phyloP scores from a whole-genome alignment of 108 stramenopile species.

The Cyclotella baltica region DNA sequence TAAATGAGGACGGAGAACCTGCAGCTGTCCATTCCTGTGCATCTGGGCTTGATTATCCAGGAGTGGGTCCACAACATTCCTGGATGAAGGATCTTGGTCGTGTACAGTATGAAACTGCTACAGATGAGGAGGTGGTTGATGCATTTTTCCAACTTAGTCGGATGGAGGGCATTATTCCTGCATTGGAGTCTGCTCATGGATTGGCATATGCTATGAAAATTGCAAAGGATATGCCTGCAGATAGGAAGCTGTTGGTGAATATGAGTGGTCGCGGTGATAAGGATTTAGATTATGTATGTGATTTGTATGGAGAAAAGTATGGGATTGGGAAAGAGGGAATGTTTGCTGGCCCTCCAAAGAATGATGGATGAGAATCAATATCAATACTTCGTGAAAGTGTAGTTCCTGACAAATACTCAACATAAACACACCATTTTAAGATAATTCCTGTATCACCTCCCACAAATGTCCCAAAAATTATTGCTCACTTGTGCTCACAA shows the following conservation, averaged over 20 bases:
- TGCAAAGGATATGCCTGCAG: constrained; percentile 83
- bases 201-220: constrained; percentile 84
- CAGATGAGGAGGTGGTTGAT: constrained; percentile 88
- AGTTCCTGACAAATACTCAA: too few relatives aligned
- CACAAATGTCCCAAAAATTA: too few relatives aligned
- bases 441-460: too few relatives aligned
- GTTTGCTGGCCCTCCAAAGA: constrained; percentile 39
- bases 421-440: too few relatives aligned
- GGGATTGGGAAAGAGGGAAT: constrained; percentile 55
- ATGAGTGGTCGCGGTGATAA: constrained; percentile 96
- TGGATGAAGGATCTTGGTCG: constrained; percentile 88
- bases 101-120: constrained; percentile 84
- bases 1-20: constrained; percentile 86
- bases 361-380: constrained; percentile 22
- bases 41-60: constrained; percentile 94
- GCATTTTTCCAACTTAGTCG: constrained; percentile 82
- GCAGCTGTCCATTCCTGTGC: constrained; percentile 88
- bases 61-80: constrained; percentile 95
- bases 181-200: constrained; percentile 91
- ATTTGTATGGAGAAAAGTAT: constrained; percentile 88
- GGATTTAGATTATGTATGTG: constrained; percentile 93
- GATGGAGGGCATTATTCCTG: constrained; percentile 95
- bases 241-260: constrained; percentile 85
- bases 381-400: too few relatives aligned
- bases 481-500: too few relatives aligned